Conservation (phyloP, 345 rosid genomes). For the Excoecaria cochinchinensis region DNA sequence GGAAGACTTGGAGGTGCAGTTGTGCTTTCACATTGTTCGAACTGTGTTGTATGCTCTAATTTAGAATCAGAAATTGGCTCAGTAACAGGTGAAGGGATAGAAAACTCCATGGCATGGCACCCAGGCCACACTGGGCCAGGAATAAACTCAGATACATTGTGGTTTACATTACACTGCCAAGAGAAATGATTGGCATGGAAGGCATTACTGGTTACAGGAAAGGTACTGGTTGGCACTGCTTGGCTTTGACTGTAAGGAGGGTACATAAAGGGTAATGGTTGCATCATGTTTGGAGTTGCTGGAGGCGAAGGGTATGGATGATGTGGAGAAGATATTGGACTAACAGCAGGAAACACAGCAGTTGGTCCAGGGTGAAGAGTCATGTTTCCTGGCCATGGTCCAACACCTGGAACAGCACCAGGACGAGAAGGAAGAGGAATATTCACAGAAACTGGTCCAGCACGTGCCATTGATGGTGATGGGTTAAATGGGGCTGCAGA, state of each 20-base stretch:
- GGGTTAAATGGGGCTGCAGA: slow-evolving; percentile 97
- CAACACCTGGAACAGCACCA: slow-evolving; percentile 52
- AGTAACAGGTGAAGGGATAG: slow-evolving; percentile 56
- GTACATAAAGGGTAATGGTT: slow-evolving; percentile 73
- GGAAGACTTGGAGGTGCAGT: slow-evolving; percentile 44
- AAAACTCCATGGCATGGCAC: slow-evolving; percentile 62
- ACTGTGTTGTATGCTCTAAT: slow-evolving; percentile 43
- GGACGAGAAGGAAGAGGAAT: slow-evolving; percentile 55
- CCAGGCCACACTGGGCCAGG: slow-evolving; percentile 72
- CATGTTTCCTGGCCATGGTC: slow-evolving; percentile 86
- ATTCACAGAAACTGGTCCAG: slow-evolving; percentile 59
- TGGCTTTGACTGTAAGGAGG: slow-evolving; percentile 76
- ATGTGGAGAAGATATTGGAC: slow-evolving; percentile 56
- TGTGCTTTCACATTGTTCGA: slow-evolving; percentile 30
- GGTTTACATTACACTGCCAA: slow-evolving; percentile 70
- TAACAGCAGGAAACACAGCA: slow-evolving; percentile 42
- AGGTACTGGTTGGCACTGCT: slow-evolving; percentile 60
- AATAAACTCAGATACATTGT: slow-evolving; percentile 63
- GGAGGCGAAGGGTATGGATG: slow-evolving; percentile 82
- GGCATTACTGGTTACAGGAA: slow-evolving; percentile 66
- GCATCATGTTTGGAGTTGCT: slow-evolving; percentile 84
- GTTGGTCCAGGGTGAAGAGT: slow-evolving; percentile 72
- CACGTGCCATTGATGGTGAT: slow-evolving; percentile 56
- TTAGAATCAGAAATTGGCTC: slow-evolving; percentile 59
- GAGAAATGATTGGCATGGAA: slow-evolving; percentile 83